Percentiles rank a stretch among this genome's conserved stretches.
These are phyloP conservation scores for Trichosporon sp. DNA, from an alignment of 1,284 basidiomycete species.

Conservation along the genomic window DNA sequence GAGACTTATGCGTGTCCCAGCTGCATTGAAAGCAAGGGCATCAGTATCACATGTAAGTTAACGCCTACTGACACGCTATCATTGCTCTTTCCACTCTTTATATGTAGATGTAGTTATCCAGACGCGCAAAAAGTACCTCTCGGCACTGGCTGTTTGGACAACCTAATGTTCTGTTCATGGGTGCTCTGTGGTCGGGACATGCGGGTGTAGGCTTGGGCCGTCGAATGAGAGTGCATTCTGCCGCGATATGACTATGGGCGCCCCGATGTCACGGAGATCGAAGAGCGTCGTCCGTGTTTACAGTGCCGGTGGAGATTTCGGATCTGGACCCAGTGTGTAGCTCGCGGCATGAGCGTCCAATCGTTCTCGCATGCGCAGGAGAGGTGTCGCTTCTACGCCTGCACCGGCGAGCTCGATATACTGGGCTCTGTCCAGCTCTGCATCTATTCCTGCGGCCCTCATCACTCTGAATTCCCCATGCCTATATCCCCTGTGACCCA, in stretches of 20 bases:
- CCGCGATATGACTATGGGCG: background rate
- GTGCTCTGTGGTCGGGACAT: background rate
- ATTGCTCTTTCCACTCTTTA: background rate
- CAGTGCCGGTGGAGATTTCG: background rate
- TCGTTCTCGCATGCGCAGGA: no score
- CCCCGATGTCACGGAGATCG: background rate
- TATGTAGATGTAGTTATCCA: slow-evolving; percentile 18
- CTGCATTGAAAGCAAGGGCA: slow-evolving; percentile 40
- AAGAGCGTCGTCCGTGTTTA: background rate
- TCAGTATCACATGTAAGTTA: slow-evolving; percentile 49
- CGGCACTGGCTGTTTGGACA: slow-evolving; percentile 17
- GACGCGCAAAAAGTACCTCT: slow-evolving; percentile 19
- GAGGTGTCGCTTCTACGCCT: background rate
- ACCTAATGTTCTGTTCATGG: slow-evolving; percentile 9
- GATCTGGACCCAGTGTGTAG: background rate
- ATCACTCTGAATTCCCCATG: background rate
- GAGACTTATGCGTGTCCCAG: slow-evolving; percentile 45
- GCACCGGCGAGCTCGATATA: background rate
- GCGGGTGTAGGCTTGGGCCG: background rate
- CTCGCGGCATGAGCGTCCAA: no score
- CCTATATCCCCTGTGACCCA: background rate
- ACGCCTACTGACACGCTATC: background rate
- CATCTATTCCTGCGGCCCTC: background rate
- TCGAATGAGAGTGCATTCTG: background rate
- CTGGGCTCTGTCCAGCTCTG: background rate